A percentile compares a stretch with the other conserved stretches of the same genome.
Evolutionary conservation across 192 early-diverging fungal genomes (phyloP).

Genomic region (Phycomyces nitens): DNA sequence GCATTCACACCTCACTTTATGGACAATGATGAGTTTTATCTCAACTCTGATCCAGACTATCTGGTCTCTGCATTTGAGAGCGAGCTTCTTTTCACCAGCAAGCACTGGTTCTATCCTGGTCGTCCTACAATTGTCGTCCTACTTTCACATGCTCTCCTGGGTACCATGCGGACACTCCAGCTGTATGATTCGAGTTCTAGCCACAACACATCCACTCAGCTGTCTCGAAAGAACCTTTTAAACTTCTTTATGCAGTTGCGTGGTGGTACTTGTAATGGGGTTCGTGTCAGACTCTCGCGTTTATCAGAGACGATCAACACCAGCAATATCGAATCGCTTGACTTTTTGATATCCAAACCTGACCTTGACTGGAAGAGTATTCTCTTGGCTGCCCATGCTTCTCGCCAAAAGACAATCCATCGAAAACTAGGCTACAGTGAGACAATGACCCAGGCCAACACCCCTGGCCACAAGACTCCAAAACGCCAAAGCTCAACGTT

Average conservation of each 20-base stretch:
- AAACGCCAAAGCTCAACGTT: conserved; percentile 19
- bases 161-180: conserved; percentile 38
- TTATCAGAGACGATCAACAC: conserved; percentile 74
- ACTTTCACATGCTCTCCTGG: conserved; percentile 73
- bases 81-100: conserved; percentile 67
- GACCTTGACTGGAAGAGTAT: conserved; percentile 53
- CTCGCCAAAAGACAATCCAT: conserved; percentile 33
- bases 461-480: conserved; percentile 33
- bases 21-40: conserved; percentile 82
- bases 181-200: conserved; percentile 22
- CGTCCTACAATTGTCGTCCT: conserved; percentile 75
- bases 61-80: conserved; percentile 74
- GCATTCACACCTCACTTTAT: conserved; percentile 84
- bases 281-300: conserved; percentile 70
- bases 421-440: conserved; percentile 46
- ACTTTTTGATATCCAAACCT: conserved; percentile 68
- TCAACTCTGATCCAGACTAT: conserved; percentile 77
- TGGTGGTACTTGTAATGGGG: conserved; percentile 55
- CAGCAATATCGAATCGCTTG: conserved; percentile 73
- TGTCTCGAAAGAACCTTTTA: conserved; percentile 58
- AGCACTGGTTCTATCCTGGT: conserved; percentile 69
- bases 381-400: conserved; percentile 39
- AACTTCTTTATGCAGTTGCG: conserved; percentile 80
- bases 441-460: conserved; percentile 43
- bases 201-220: neutral